Base-by-base conservation (phyloP, 75 land plant genomes). In the Pinus taeda region DNA sequence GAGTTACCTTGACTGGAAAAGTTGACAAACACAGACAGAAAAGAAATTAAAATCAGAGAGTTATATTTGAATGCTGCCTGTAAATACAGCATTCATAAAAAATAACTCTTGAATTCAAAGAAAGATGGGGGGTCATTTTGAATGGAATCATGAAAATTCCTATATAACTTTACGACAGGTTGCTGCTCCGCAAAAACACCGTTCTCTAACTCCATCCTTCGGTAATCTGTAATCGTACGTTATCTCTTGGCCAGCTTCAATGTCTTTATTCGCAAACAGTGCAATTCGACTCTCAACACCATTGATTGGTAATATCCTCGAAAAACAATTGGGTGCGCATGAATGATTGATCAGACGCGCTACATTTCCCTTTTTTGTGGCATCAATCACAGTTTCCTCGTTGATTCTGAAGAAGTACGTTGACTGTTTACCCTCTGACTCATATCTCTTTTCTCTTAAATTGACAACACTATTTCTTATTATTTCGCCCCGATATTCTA, bases 401-500 rank as follows among this genome's bases (percentile, higher is more conserved):
- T 13, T 30, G 37, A 79, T 74, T 57, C 21, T 20, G 77, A 79
- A 79, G 37, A 79, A 79, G 24, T 85, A 85, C 76, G 33, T 33
- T 0, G 77, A 78, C 45, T 85, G 74, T 58, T 75, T 82, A 53
- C 86, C 86, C 69, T 85, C 62, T 30, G 75, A 26, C 14, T 55
- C 17, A 21, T 85, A 85, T 8, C 73, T 74, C 33, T 22, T 57
- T 63, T 85, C 86, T 55, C 86, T 66, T 11, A 66, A 29, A 75
- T 85, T 81, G 24, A 84, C 70, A 20, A 82, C 81, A 57, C 57
- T 71, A 17, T 78, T 59, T 24, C 80, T 64, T 15, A 75, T 67
- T 36, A 76, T 59, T 79, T 85, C 85, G 20, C 86, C 86, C 30
- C 77, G 37, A 57, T 85, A 85, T 69, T 85, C 86, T 30, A 81